Percentiles rank a stretch among this genome's conserved stretches.
Conservation (phyloP, 2,329 filamentous ascomycete species). For the Beauveria varroae region DNA sequence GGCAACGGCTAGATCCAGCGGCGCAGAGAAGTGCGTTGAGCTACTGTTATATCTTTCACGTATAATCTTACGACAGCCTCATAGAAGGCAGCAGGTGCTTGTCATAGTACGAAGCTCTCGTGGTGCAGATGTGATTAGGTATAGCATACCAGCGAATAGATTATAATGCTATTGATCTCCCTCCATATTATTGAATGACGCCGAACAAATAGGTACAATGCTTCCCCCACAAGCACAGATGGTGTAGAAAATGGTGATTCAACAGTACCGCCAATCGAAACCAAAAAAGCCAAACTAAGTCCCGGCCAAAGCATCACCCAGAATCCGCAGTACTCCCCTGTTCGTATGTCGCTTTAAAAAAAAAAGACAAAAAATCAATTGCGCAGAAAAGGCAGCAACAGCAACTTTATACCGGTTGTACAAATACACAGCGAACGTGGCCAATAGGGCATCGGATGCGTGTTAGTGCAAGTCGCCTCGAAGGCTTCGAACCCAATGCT, state of each 20-base stretch:
- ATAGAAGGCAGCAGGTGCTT: neutral
- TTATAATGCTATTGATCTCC: neutral
- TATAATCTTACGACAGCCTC: neutral
- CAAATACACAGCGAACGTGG: neutral
- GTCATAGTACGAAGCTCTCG: neutral
- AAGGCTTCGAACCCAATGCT: slow-evolving; percentile 49
- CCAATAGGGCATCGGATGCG: neutral
- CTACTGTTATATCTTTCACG: too few relatives aligned
- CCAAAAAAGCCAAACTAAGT: neutral
- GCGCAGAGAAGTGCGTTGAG: too few relatives aligned
- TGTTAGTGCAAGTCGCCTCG: slow-evolving; percentile 32
- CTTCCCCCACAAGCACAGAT: neutral
- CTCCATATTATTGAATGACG: neutral
- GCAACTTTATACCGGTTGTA: slow-evolving; percentile 7
- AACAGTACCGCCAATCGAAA: neutral
- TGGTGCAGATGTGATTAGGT: neutral
- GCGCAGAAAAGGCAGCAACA: neutral
- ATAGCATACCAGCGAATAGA: slow-evolving; percentile 1
- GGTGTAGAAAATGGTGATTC: neutral
- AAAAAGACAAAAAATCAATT: neutral
- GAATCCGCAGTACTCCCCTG: slow-evolving; percentile 5
- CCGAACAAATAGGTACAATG: neutral
- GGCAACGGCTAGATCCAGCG: too few relatives aligned
- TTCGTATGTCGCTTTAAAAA: slow-evolving; percentile 4
- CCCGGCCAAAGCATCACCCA: neutral